phyloP scores from a whole-genome alignment of 495 filamentous ascomycete species.

The Penicillium ucsense region DNA sequence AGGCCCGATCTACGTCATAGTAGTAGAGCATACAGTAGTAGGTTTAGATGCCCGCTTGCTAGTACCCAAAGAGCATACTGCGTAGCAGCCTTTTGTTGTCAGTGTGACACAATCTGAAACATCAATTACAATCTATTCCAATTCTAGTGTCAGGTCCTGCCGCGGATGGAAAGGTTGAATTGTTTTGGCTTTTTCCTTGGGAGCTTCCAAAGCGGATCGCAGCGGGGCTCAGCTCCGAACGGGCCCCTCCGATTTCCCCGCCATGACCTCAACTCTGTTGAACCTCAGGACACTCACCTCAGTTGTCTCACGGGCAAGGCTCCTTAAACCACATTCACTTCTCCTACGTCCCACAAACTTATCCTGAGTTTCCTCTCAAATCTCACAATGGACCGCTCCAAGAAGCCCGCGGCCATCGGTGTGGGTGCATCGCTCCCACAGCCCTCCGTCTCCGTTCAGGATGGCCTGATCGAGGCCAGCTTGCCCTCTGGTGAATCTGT shows the following conservation, averaged over 20 bases:
- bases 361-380: not conserved
- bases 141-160: no score
- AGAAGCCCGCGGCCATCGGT: constrained; percentile 72
- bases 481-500: constrained; percentile 81
- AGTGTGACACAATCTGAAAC: no score
- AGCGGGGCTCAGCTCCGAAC: no score
- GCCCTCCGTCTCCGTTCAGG: constrained; percentile 57
- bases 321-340: not conserved
- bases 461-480: constrained; percentile 59
- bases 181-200: not conserved
- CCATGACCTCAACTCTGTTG: constrained; percentile 5
- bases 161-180: not conserved
- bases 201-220: no score
- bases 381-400: constrained; percentile 59
- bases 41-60: no score
- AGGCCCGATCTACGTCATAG: no score
- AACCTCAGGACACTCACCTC: not conserved
- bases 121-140: no score
- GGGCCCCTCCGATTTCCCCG: constrained; percentile 12
- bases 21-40: no score
- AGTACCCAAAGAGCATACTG: no score
- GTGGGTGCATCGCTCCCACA: constrained; percentile 54
- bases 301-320: no score
- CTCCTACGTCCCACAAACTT: not conserved
- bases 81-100: no score